phyloP scores from a whole-genome alignment of 2,329 filamentous ascomycete species.

The Arthrinium phaeospermum region DNA sequence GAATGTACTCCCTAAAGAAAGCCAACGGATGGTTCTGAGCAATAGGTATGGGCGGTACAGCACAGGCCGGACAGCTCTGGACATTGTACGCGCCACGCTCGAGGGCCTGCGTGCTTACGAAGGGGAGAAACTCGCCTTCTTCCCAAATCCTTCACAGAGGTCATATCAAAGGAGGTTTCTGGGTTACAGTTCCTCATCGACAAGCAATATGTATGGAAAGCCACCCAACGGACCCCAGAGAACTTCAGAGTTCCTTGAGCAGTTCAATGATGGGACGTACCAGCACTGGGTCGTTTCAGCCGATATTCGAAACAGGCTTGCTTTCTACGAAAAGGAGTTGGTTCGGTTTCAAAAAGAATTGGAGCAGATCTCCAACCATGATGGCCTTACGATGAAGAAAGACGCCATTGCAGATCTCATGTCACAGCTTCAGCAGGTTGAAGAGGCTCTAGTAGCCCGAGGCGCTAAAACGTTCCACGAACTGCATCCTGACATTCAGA shows the following conservation, averaged over 20 bases:
- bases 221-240: slow-evolving; percentile 38
- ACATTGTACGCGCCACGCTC: slow-evolving; percentile 62
- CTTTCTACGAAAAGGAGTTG: slow-evolving; percentile 37
- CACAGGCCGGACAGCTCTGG: slow-evolving; percentile 59
- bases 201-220: slow-evolving; percentile 18
- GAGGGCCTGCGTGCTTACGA: slow-evolving; percentile 24
- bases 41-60: slow-evolving; percentile 40
- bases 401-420: slow-evolving; percentile 58
- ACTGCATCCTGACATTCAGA: slow-evolving; percentile 60
- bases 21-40: slow-evolving; percentile 41
- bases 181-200: background rate
- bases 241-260: slow-evolving; percentile 59
- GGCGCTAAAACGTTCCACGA: slow-evolving; percentile 72
- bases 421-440: slow-evolving; percentile 58
- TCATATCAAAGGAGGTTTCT: background rate
- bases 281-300: slow-evolving; percentile 57
- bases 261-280: slow-evolving; percentile 62
- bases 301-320: slow-evolving; percentile 38
- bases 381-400: slow-evolving; percentile 56
- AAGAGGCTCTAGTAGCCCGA: slow-evolving; percentile 57
- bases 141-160: background rate
- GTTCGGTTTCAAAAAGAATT: slow-evolving; percentile 42
- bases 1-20: slow-evolving; percentile 58
- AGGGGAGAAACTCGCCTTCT: background rate
- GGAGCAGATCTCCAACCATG: slow-evolving; percentile 37